Base-by-base conservation (phyloP, 2,329 filamentous ascomycete species). In the Diplodia corticola region DNA sequence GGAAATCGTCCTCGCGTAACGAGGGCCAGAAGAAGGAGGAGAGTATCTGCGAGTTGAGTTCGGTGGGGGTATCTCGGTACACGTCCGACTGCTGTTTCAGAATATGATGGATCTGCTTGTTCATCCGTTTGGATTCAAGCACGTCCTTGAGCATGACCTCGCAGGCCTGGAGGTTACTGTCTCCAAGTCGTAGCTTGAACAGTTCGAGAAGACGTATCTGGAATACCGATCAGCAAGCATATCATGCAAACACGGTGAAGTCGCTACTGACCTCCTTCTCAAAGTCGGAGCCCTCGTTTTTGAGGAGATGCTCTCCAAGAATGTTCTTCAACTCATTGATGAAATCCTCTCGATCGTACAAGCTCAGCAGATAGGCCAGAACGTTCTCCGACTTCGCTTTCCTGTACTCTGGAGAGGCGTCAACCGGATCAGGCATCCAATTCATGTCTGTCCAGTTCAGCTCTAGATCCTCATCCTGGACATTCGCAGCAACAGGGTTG, bases 81-180 rank as follows among this genome's bases (percentile, higher is more conserved):
- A 70, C 24, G 71, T 69, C 22, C 69, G 67, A 26, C 28, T 63
- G 60, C 24, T 53, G 24, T 15, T 44, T 13, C 28, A 7, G 68
- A 61, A 37, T 48, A 24, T 63, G 20, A 50, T 54, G 53, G 54
- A 97, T 87, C 13, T 85, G 81, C 7, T 83, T 80, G 74, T 97
- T 91, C 67, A 96, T 86, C 49, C 87, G 85, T 68, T 85, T 84
- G 1, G 93, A 96, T 73, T 97, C 93, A 70, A 91, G 86, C 40
- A 98, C 91, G 75, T 99, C 95, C 69, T 90, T 91, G 66, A 99
- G 86, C 95, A 99, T 99, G 72, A 99, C 95, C 75, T 99, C 94
- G 77, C 93, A 97, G 57, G 91, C 91, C 75, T 98, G 95, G 53
- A 99, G 81, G 17, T 92, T 88, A 30, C 86, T 85, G 70, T 97